These are phyloP conservation scores for Lanmaoa rubissima DNA, from an alignment of 768 basidiomycete species.

Conservation along the genomic window DNA sequence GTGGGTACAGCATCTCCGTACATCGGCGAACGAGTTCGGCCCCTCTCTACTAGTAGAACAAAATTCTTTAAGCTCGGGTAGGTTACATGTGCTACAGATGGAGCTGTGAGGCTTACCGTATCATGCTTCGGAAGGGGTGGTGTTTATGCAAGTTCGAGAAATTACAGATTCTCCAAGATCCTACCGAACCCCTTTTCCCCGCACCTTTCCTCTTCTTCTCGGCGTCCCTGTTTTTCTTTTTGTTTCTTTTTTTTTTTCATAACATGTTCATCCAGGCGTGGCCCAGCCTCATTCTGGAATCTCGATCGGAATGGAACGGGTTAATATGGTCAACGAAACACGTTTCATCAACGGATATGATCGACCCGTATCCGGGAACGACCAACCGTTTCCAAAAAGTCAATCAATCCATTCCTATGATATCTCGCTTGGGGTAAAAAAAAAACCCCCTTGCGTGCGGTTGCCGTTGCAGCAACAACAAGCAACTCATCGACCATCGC, in stretches of 20 bases:
- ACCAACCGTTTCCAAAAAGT: neutral
- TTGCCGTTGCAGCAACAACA: too few relatives aligned
- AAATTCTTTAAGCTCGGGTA: conserved; percentile 12
- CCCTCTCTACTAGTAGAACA: neutral
- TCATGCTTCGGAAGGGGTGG: neutral
- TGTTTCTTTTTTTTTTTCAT: neutral
- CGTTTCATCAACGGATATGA: conserved; percentile 1
- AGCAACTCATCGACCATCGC: neutral
- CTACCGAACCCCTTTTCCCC: neutral
- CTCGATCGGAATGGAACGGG: conserved; percentile 11
- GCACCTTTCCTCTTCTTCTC: neutral
- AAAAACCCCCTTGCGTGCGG: too few relatives aligned
- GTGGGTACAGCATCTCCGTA: conserved; percentile 2
- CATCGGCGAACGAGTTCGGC: conserved; percentile 5
- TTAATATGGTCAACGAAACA: neutral
- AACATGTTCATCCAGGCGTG: neutral
- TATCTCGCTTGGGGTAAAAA: too few relatives aligned
- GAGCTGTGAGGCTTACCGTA: neutral
- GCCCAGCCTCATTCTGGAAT: neutral
- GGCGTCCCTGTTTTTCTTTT: neutral
- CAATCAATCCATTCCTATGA: too few relatives aligned
- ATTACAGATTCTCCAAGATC: neutral
- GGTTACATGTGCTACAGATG: conserved; percentile 1
- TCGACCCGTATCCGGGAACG: neutral
- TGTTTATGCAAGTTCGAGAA: neutral